Evolutionary conservation across 2,329 filamentous ascomycete genomes (phyloP), one percentile per base, ranked within the genome.

Genomic region (Colletotrichum limetticola): DNA sequence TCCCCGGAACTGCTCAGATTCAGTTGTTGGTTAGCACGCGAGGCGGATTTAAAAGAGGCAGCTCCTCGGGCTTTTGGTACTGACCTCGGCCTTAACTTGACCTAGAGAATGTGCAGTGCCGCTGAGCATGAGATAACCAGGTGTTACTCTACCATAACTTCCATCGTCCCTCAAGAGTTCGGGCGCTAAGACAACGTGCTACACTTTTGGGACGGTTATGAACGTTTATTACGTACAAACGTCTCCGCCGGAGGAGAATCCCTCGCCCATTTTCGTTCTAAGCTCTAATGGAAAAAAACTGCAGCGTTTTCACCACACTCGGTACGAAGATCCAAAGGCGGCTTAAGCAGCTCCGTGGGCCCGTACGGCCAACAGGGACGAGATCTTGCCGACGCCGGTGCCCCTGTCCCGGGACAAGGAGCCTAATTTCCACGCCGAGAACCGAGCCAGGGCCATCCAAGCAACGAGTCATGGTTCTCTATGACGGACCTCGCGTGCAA

Each of bases 151-250:
- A 6, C 14, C 16, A 22, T 22, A 19, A 22, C 42, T 49, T 49
- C 19, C 42, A n/a, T 49, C 19, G 19, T 49, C 7, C 5, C 37
- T 42, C 42, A 22, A 49, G 42, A 49, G 8, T 19, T 24, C 30
- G 30, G 19, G 16, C 11, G 24, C 26, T 22, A 12, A n/a, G 16
- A 42, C 37, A 62, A 19, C 9, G 65, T 24, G 16, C 30, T 22
- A 37, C 28, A 32, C 19, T 19, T 46, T 46, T n/a, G 42, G 26
- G 46, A 56, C 28, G 37, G 64, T 59, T n/a, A 11, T 26, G 8
- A n/a, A 19, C 26, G 24, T 49, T 26, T 22, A 49, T 69, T 65
- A 69, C 67, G 67, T 69, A 69, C 67, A 52, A 30, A n/a, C 1
- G 22, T 22, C 5, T 12, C 4, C 28, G 22, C 6, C 7, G 12